Evolutionary conservation across 352 stramenopile species (phyloP), one percentile per base, ranked within the genome.

Genomic region (Globisporangium nodosum): DNA sequence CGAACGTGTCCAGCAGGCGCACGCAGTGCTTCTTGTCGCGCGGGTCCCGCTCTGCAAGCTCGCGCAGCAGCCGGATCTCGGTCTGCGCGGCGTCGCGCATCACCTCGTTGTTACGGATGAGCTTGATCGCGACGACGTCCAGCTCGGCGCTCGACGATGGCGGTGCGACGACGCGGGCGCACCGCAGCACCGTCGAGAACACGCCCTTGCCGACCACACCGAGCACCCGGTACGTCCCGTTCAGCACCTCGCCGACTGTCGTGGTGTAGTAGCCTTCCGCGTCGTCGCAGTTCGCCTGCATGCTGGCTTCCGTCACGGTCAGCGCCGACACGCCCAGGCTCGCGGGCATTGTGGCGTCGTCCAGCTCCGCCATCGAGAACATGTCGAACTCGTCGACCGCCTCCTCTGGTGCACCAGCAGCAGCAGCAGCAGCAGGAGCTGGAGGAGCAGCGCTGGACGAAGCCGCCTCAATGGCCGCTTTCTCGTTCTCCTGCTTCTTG

Each of bases 121-220:
- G 71, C 53, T 97, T 97, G 54, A 97, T 65, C 6, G 87, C 87
- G 5, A 97, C 86, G 2, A 77, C 49, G 5, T 80, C 51, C 40
- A 70, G 52, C 18, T 56, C 52, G 35, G 56, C 45, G 12, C 27
- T 50, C 8, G 42, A 50, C 16, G 73, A 78, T 8, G 82, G 70
- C 45, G 77, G 3, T 5, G 37, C 8, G 1, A 1, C 11, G 8
- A 18, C 60, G 21, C 73, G 76, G 33, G 94, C 76, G 65, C 96
- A 99, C 55, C 97, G 93, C n/a, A 99, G 71, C 15, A 99, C 97
- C 4, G 93, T 98, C 5, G 92, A 98, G 68, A 99, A 99, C 1
- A 99, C 97, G 16, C 97, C 97, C 63, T 99, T 98, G 0, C 97
- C 97, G 13, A 93, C 90, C 6, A 88, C 80, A 8, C 95, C 92